phyloP scores from a whole-genome alignment of 352 stramenopile species.

The Phytopythium boreale region DNA sequence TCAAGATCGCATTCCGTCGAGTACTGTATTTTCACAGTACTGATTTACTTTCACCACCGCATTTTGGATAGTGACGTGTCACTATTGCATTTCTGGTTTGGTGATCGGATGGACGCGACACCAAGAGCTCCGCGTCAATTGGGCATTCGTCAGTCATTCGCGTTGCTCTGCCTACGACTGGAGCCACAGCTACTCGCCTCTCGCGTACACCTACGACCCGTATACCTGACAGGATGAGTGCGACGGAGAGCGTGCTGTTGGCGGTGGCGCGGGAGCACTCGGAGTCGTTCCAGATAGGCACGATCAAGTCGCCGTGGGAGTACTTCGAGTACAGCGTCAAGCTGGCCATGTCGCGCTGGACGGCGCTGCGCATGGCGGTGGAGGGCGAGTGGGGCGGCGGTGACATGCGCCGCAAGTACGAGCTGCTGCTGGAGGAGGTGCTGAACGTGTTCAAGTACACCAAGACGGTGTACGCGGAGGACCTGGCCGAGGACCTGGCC shows the following conservation, averaged over 20 bases:
- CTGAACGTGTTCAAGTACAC: constrained; percentile 82
- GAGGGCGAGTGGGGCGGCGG: constrained; percentile 82
- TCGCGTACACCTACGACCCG: too few relatives aligned
- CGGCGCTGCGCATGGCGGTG: constrained; percentile 79
- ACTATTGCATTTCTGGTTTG: not conserved
- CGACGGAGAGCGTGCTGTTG: constrained; percentile 49
- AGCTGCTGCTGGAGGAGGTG: constrained; percentile 78
- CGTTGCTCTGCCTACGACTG: too few relatives aligned
- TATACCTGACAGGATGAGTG: constrained; percentile 26
- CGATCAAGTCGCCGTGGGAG: constrained; percentile 77
- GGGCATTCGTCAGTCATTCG: too few relatives aligned
- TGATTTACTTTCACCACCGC: not conserved
- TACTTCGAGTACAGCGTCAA: constrained; percentile 85
- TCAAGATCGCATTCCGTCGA: too few relatives aligned
- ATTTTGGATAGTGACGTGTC: not conserved
- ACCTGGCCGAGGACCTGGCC: constrained; percentile 64
- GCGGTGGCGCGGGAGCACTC: constrained; percentile 52
- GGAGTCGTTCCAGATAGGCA: constrained; percentile 38
- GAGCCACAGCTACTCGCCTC: too few relatives aligned
- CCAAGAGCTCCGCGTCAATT: not conserved
- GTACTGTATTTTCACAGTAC: too few relatives aligned
- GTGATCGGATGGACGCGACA: not conserved
- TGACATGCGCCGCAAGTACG: constrained; percentile 78
- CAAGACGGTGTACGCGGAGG: constrained; percentile 61
- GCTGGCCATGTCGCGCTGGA: constrained; percentile 74